Evolutionary conservation across 202 grass and related monocot genomes (phyloP), one percentile per base, ranked within the genome.

Genomic region (Cymbopogon flexuosus): DNA sequence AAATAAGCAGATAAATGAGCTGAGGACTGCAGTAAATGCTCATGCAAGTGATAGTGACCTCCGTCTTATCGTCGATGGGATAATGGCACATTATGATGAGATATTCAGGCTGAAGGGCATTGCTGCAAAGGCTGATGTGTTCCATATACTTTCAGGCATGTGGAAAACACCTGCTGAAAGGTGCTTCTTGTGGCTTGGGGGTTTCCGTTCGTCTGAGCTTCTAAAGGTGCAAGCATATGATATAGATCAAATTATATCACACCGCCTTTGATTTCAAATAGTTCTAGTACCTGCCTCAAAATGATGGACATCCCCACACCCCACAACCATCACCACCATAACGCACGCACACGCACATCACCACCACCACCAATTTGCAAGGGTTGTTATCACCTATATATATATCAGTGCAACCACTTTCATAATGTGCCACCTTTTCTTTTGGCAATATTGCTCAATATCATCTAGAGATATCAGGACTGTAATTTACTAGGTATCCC

Each of bases 111-210:
- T 90, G 66, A 96, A 96, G 76, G 83, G 85, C 2, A 37, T 81
- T 67, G 93, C 93, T 12, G 87, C 89, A 33, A 95, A 95, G 88
- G 79, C 87, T 57, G 93, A 95, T 79, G 93, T 95, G 40, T 95
- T 95, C 90, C 93, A 92, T 85, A 90, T 95, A 54, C 87, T 95
- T 73, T 95, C 89, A 78, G 93, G 93, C 84, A 95, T 95, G 93
- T 95, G 93, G 93, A 92, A 95, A 84, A 95, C 93, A 80, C 93
- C 89, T 54, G 93, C 93, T 49, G 93, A 95, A 87, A 89, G 93
- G 42, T 96, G 93, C 76, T 96, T 96, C 80, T 88, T 96, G 79
- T 96, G 93, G 93, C 87, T 92, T 27, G 93, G 93, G 41, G 93
- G 93, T 56, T 96, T 92, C 77, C 93, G 93, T 84, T 92, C 90